Percentiles rank a stretch among this genome's conserved stretches.
Conservation (phyloP, 1,139 yeast genomes). For the Pichia sp. region DNA sequence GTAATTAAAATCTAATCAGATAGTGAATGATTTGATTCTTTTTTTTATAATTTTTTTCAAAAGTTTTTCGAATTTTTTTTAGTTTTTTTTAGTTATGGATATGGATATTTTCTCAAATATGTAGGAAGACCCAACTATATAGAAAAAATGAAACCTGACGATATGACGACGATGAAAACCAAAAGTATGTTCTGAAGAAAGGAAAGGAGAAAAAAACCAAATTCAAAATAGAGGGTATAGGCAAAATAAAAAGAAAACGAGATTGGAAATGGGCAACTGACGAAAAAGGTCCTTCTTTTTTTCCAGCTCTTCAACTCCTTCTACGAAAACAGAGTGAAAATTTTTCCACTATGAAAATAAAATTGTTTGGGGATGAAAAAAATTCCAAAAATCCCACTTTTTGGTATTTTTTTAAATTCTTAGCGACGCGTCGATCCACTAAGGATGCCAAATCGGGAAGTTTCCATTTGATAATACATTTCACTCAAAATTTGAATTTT, state of each 20-base stretch:
- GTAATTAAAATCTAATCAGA: constrained; percentile 17
- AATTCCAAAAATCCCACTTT: not conserved
- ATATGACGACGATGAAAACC: constrained; percentile 19
- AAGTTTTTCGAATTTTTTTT: constrained; percentile 22
- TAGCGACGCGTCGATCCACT: not conserved
- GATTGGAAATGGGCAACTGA: constrained; percentile 1
- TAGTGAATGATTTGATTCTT: constrained; percentile 8
- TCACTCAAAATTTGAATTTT: not conserved
- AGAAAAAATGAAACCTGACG: constrained; percentile 14
- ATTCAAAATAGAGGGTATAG: not conserved
- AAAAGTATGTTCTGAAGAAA: constrained; percentile 17
- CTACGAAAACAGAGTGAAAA: not conserved
- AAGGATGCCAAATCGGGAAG: not conserved
- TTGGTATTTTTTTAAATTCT: not conserved
- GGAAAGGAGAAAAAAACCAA: not conserved
- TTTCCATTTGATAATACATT: not conserved
- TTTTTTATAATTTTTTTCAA: constrained; percentile 22
- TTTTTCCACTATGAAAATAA: not conserved
- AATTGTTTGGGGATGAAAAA: not conserved
- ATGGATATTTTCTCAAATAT: constrained; percentile 13
- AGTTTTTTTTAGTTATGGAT: constrained; percentile 13
- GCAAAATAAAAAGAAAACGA: not conserved
- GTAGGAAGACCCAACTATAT: constrained; percentile 14
- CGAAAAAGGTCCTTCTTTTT: constrained; percentile 6
- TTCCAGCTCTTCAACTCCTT: not conserved